Evolutionary conservation across 73 alveolate species (phyloP), one percentile per base, ranked within the genome.

Genomic region (Stentor roeselii): DNA sequence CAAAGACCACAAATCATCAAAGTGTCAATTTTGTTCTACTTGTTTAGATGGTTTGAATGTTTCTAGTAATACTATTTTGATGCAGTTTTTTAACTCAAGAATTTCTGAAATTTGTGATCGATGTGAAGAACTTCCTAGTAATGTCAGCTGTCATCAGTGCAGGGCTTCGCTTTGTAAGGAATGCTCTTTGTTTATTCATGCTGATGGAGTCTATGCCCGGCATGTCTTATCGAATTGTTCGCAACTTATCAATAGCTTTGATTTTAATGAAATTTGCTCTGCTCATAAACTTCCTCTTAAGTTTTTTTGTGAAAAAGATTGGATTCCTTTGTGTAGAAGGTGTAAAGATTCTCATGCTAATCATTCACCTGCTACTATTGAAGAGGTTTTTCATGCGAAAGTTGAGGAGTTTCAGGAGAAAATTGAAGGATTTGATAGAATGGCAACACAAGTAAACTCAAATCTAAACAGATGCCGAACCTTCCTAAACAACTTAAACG

Each of bases 61-160:
- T 21, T 11, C 14, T 21, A 36, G 42, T 21, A 67, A 67, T 2
- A 67, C 27, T 21, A 34, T 67, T 34, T 40, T 67, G 50, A 15
- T 21, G 34, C 37, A 21, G 37, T 67, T 30, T 1, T 67, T 67
- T 11, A 21, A 67, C 37, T 50, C 67, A 11, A 67, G 34, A 67
- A 32, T 21, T 34, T 67, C 37, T 1, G 37, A 34, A 27, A 67
- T 21, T 32, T 67, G 80, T 2, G 80, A 67, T 21, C 37, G 80
- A 32, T 67, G 80, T 32, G 80, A 67, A 67, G 37, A 67, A 21
- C n/a, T 21, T n/a, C 80, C 80, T 30, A 67, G 80, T 2, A 67
- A 36, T 27, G 41, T 67, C 41, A 0, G n/a, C 34, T 67, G 80
- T 67, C n/a, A 67, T 21, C 37, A 67, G 21, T 67, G 80, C 34